Evolutionary conservation across 345 rosid species (phyloP).

Genomic region (Raphanus raphanistrum): DNA sequence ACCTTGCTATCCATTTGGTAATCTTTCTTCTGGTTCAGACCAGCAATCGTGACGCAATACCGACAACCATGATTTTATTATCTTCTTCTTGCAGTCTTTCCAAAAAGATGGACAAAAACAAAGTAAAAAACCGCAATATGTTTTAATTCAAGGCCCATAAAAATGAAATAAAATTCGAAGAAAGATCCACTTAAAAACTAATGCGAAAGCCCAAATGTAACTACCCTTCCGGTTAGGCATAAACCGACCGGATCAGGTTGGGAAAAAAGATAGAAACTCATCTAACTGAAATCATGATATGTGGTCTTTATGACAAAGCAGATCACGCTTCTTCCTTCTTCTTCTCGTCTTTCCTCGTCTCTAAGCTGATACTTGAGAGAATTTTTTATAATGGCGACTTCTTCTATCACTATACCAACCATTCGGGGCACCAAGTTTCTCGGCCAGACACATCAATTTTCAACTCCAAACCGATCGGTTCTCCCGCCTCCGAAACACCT

Average conservation of each 20-base stretch:
- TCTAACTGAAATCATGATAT: slow-evolving; percentile 39
- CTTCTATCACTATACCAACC: slow-evolving; percentile 53
- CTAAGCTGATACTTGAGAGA: not conserved
- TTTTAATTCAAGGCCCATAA: slow-evolving; percentile 3
- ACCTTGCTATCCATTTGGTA: too few species aligned
- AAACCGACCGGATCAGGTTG: slow-evolving; percentile 8
- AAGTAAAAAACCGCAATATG: too few species aligned
- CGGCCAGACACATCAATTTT: slow-evolving; percentile 37
- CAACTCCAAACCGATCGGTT: slow-evolving; percentile 37
- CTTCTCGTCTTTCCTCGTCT: not conserved
- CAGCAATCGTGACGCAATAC: too few species aligned
- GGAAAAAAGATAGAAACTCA: slow-evolving; percentile 25
- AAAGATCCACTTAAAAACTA: not conserved
- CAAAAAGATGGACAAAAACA: too few species aligned
- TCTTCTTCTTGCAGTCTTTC: too few species aligned
- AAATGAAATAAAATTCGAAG: not conserved
- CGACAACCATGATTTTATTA: not conserved
- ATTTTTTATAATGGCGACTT: slow-evolving; percentile 42
- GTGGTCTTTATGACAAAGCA: slow-evolving; percentile 32
- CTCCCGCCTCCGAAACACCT: slow-evolving; percentile 38
- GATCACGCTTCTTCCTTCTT: slow-evolving; percentile 4
- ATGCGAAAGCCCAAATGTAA: slow-evolving; percentile 4
- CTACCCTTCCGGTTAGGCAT: slow-evolving; percentile 15
- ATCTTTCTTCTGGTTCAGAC: too few species aligned
- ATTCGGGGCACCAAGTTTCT: slow-evolving; percentile 48